Conservation (phyloP, 306 rosid species). For the Fragaria iinumae region DNA sequence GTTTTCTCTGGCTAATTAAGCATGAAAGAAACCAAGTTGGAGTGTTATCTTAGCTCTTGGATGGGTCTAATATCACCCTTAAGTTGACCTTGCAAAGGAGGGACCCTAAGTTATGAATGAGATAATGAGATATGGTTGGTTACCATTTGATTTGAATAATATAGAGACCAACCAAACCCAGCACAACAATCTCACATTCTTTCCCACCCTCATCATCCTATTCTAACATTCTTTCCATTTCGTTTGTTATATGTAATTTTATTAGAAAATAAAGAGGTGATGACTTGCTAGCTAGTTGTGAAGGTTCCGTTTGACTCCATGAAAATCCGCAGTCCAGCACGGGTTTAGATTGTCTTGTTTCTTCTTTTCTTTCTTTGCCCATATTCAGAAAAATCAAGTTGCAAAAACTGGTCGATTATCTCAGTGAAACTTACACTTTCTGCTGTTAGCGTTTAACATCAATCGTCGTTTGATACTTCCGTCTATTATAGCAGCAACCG, state of each 20-base stretch:
- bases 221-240: slow-evolving; percentile 16
- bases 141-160: slow-evolving; percentile 16
- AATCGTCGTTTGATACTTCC: neutral
- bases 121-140: slow-evolving; percentile 3
- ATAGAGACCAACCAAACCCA: slow-evolving; percentile 10
- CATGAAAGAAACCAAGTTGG: neutral
- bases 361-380: neutral
- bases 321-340: slow-evolving; percentile 2
- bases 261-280: neutral
- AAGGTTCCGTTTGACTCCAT: slow-evolving; percentile 2
- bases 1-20: slow-evolving; percentile 1
- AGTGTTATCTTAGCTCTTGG: slow-evolving; percentile 1
- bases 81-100: slow-evolving; percentile 30
- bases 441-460: neutral
- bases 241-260: neutral
- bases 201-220: neutral
- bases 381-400: neutral
- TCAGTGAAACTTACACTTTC: neutral
- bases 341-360: neutral
- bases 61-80: neutral
- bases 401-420: neutral
- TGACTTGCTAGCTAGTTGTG: neutral
- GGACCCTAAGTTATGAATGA: slow-evolving; percentile 24
- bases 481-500: neutral
- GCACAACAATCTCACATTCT: slow-evolving; percentile 7